Evolutionary conservation across 345 rosid species (phyloP).

Genomic region (Arabidopsis suecica): DNA sequence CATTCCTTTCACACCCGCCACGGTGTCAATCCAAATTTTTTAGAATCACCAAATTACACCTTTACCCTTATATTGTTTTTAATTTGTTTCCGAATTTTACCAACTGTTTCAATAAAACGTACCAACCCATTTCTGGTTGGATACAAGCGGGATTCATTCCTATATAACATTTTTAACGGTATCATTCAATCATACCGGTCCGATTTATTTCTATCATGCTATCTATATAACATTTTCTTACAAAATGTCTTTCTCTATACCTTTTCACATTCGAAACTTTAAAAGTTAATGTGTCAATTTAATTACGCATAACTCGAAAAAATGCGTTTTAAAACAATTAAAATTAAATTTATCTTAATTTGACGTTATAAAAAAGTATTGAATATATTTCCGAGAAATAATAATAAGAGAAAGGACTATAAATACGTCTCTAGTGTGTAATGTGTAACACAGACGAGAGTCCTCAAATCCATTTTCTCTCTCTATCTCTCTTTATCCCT

Average conservation of each 20-base stretch:
- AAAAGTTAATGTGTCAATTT: no score
- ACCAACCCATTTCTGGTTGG: slow-evolving; percentile 27
- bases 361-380: background rate
- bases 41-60: background rate
- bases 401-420: slow-evolving; percentile 8
- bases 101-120: slow-evolving; percentile 18
- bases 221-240: no score
- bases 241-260: no score
- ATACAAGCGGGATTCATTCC: slow-evolving; percentile 20
- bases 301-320: no score
- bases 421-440: slow-evolving; percentile 1
- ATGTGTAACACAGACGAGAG: slow-evolving; percentile 6
- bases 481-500: slow-evolving; percentile 28
- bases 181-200: slow-evolving; percentile 6
- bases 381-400: background rate
- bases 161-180: slow-evolving; percentile 24
- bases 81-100: background rate
- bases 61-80: slow-evolving; percentile 18
- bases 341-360: no score
- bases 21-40: background rate
- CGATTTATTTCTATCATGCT: no score
- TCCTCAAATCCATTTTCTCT: background rate
- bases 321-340: no score
- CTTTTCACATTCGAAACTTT: no score
- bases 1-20: slow-evolving; percentile 16